Percentiles rank a stretch among this genome's conserved stretches.
These are phyloP conservation scores for Coniophora puteana DNA, from an alignment of 1,284 basidiomycete species.

Conservation along the genomic window DNA sequence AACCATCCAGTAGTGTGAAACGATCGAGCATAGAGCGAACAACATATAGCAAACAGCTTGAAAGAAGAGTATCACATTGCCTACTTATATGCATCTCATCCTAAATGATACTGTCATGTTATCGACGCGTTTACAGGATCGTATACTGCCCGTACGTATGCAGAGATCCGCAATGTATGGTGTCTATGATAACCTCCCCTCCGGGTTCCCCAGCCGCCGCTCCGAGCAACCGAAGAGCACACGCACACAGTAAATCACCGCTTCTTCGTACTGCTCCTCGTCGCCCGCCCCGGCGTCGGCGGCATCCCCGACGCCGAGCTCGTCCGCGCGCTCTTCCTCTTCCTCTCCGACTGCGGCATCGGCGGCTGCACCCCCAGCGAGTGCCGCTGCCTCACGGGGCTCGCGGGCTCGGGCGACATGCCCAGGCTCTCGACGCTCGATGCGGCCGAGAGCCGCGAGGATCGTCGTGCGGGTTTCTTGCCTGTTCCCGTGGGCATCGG, in stretches of 20 bases:
- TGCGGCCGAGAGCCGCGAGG: slow-evolving; percentile 26
- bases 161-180: too few species aligned
- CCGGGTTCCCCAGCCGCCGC: too few species aligned
- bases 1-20: too few species aligned
- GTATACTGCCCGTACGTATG: too few species aligned
- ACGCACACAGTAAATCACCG: slow-evolving; percentile 12
- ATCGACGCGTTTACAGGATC: background rate
- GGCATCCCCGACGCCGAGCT: too few species aligned
- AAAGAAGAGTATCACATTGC: too few species aligned
- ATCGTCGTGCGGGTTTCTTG: slow-evolving; percentile 26
- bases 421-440: slow-evolving; percentile 15
- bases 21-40: too few species aligned
- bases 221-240: too few species aligned
- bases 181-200: too few species aligned
- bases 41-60: too few species aligned
- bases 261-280: slow-evolving; percentile 24
- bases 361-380: slow-evolving; percentile 20
- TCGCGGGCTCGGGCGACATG: slow-evolving; percentile 24
- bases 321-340: slow-evolving; percentile 14
- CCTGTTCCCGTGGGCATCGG: slow-evolving; percentile 11
- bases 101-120: background rate
- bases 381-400: slow-evolving; percentile 16
- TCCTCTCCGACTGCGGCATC: slow-evolving; percentile 1
- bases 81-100: background rate
- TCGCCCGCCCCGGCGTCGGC: slow-evolving; percentile 14